Conservation (phyloP, 139 green algal genomes). For the Picochlorum sp. region DNA sequence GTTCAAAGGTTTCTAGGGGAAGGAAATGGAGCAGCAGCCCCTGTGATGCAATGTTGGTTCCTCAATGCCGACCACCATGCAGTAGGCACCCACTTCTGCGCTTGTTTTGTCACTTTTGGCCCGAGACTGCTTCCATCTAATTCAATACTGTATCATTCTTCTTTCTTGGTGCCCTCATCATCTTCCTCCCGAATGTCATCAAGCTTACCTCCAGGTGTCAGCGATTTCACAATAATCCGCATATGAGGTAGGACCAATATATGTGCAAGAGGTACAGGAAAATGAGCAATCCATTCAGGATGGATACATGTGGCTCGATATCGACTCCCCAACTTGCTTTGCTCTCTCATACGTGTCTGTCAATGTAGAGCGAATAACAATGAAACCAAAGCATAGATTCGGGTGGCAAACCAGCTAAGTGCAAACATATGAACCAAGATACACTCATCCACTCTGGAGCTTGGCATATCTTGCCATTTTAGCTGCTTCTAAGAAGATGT, state of each 20-base stretch:
- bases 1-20: constrained; percentile 18
- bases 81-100: constrained; percentile 9
- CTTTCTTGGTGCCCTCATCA: constrained; percentile 20
- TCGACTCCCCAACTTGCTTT: constrained; percentile 38
- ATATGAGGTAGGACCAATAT: constrained; percentile 80
- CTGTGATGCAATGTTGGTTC: constrained; percentile 13
- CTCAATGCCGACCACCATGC: constrained; percentile 12
- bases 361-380: constrained; percentile 47
- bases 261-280: constrained; percentile 70
- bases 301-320: constrained; percentile 62
- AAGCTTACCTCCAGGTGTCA: constrained; percentile 25
- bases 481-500: constrained; percentile 80
- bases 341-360: constrained; percentile 29
- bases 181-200: constrained; percentile 52
- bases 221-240: constrained; percentile 28
- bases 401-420: constrained; percentile 55
- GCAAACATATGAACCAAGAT: constrained; percentile 50
- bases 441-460: constrained; percentile 17
- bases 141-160: not conserved
- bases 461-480: constrained; percentile 63
- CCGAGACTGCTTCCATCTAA: constrained; percentile 4
- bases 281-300: constrained; percentile 68
- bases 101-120: constrained; percentile 20
- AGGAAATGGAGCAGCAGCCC: constrained; percentile 1
- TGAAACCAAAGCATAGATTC: constrained; percentile 50